Base-by-base conservation (phyloP, 345 rosid genomes). In the Eucalyptus sideroxylon region DNA sequence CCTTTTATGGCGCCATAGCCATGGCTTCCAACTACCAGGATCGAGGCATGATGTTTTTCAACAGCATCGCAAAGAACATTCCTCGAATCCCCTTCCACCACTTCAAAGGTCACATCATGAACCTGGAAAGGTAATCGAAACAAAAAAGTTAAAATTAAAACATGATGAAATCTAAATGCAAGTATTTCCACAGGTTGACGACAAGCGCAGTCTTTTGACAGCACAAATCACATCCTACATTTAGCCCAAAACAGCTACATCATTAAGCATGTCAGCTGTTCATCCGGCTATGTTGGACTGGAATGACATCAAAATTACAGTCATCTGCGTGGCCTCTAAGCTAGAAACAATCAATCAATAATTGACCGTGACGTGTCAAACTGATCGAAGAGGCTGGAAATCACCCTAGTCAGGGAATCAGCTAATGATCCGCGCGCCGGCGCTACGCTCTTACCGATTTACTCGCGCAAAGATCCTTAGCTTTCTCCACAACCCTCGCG, bases 1-100 rank as follows among this genome's bases (percentile, higher is more conserved):
- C 99, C 98, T 96, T 93, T 97, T 82, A 98, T 95, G 87, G 98
- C 98, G 89, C 99, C 99, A 92, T 98, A 95, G n/a, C 99, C 99
- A 91, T 98, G 99, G 88, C 96, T 98, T 59, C 99, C 99, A 11
- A 97, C 98, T 55, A 94, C 98, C 67, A 98, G 94, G 49, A 96
- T 59, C 6, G 98, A 94, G 91, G 99, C 99, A 86, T 94, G 96
- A 91, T 97, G 96, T 86, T 87, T 95, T 27, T 98, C 97, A 27
- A 95, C 99, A 88, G 95, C 94, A 40, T 97, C 99, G 47, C 99
- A 98, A 2, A 98, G 95, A 27, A 98, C 94, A 87, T 95, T 95
- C 91, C 99, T 95, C 26, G 96, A 94, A 94, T 98, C 99, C 5
- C 99, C 99, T 93, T 98, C 99, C 8, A 91, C 90, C 81, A 93